Evolutionary conservation across 2,329 filamentous ascomycete species (phyloP).

Genomic region (Biscogniauxia sp.): DNA sequence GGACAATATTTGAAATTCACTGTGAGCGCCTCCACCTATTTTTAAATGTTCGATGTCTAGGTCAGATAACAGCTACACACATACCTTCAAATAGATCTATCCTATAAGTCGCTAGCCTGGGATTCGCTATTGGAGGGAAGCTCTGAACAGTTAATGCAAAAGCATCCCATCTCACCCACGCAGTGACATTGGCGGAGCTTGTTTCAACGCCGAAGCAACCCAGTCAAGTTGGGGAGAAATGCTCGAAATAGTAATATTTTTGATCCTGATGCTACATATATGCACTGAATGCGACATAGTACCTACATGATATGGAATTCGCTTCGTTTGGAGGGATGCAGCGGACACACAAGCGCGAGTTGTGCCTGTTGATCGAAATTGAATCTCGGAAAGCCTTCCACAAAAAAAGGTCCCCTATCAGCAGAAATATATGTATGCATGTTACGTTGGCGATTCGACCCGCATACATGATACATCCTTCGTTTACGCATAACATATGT

Average conservation of each 20-base stretch:
- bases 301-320: background rate
- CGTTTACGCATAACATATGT: constrained; percentile 11
- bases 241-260: background rate
- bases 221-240: background rate
- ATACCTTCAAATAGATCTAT: background rate
- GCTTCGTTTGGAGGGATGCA: background rate
- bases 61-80: background rate
- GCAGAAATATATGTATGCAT: background rate
- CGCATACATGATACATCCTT: constrained; percentile 12
- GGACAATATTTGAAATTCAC: background rate
- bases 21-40: background rate
- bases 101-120: background rate
- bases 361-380: background rate
- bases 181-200: background rate
- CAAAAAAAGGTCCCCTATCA: background rate
- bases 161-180: background rate
- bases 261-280: background rate
- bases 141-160: background rate
- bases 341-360: background rate
- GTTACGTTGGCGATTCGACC: constrained; percentile 4
- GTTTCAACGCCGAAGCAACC: background rate
- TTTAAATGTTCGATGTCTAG: background rate
- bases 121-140: background rate
- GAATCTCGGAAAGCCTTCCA: background rate
- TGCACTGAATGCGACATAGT: background rate